Base-by-base conservation (phyloP, 148 eudicot genomes). In the Selenicereus undatus region DNA sequence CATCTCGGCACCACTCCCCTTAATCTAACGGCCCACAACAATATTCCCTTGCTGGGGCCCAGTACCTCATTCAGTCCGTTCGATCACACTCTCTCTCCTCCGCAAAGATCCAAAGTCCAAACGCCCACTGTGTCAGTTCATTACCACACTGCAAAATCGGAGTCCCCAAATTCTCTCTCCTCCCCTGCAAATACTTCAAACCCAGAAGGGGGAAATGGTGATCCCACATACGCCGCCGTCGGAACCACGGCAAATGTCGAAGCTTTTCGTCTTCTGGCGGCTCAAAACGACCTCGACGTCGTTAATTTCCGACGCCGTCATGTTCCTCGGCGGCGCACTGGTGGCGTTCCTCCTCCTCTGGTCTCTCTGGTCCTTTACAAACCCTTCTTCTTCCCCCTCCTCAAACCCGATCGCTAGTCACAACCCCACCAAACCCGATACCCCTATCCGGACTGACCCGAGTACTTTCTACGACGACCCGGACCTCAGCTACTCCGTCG, bases 381-480 rank as follows among this genome's bases (percentile, higher is more conserved):
- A 62, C 42, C 76, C 84, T 22, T 81, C 84, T 22, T 81, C 78
- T 30, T 30, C 71, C 64, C 29, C 71, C 64, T 70, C 81, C 8
- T 58, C 72, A 74, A 74, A 74, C 77, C 73, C 80, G 83, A 30
- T 51, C 87, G 58, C 43, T 39, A 39, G 43, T 39, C 5, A 39
- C 5, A 39, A 81, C 70, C 0, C 78, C 76, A 29, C 62, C 56
- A 7, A 9, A 11, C 14, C 62, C 76, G 7, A 12, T 36, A 5
- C 79, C 74, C 74, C 7, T 7, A 24, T 30, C 77, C 84, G 60
- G 0, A 86, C 85, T 68, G 91, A 84, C 79, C 84, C 83, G 51
- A 89, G 76, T 1, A 78, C 87, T 7, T 93, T 87, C 82, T 93
- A 88, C 82, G 97, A 93, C 80, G 91, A 91, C 85, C 91, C 94